phyloP scores from a whole-genome alignment of 2,329 filamentous ascomycete genomes.

The Sphaceloma murrayae region DNA sequence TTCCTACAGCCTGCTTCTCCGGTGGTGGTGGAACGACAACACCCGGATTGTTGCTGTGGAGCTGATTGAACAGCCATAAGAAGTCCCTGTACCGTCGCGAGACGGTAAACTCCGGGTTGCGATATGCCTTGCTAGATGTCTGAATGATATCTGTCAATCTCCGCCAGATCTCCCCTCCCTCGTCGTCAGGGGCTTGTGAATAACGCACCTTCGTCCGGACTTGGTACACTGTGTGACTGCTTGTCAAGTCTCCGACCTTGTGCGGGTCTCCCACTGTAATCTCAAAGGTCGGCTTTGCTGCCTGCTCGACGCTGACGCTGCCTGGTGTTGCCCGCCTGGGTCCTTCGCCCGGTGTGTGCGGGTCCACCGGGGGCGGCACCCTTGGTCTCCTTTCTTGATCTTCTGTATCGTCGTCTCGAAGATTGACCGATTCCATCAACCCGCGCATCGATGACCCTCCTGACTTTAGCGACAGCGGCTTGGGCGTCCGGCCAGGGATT shows the following conservation, averaged over 20 bases:
- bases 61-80: slow-evolving; percentile 89
- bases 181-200: background rate
- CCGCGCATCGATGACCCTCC: slow-evolving; percentile 42
- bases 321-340: slow-evolving; percentile 51
- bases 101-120: slow-evolving; percentile 83
- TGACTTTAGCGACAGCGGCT: slow-evolving; percentile 44
- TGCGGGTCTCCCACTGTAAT: slow-evolving; percentile 93
- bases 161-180: slow-evolving; percentile 6
- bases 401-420: slow-evolving; percentile 54
- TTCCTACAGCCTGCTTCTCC: slow-evolving; percentile 93
- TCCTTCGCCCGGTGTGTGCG: slow-evolving; percentile 36
- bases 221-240: slow-evolving; percentile 94
- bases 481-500: slow-evolving; percentile 30
- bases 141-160: slow-evolving; percentile 30
- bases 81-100: slow-evolving; percentile 93
- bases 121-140: slow-evolving; percentile 95
- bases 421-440: slow-evolving; percentile 56
- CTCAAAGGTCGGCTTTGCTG: slow-evolving; percentile 80
- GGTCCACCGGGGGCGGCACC: slow-evolving; percentile 54
- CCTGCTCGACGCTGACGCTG: slow-evolving; percentile 85
- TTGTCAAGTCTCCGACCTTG: slow-evolving; percentile 94
- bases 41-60: slow-evolving; percentile 90
- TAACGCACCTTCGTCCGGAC: slow-evolving; percentile 73
- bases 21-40: slow-evolving; percentile 91
- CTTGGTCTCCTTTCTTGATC: slow-evolving; percentile 43